These are phyloP conservation scores for Didymella lethalis DNA, from an alignment of 2,329 filamentous ascomycete species.

Conservation along the genomic window DNA sequence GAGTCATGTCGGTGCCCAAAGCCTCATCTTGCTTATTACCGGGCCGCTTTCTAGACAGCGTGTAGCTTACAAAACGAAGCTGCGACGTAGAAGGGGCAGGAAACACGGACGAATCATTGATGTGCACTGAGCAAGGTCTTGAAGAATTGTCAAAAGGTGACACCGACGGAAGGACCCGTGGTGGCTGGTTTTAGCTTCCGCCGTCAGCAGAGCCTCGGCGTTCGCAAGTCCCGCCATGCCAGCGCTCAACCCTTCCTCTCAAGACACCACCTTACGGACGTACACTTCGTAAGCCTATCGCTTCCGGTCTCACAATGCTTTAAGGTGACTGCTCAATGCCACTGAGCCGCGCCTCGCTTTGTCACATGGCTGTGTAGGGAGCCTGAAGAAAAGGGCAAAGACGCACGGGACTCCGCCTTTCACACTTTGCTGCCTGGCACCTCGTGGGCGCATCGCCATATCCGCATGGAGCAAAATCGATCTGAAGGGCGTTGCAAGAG, in stretches of 20 bases:
- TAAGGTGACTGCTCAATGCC: neutral
- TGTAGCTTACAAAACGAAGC: neutral
- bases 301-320: neutral
- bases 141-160: no score
- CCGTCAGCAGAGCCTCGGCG: slow-evolving; percentile 1
- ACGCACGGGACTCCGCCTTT: slow-evolving; percentile 10
- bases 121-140: neutral
- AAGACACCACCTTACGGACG: neutral
- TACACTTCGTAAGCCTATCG: neutral
- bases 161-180: neutral
- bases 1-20: slow-evolving; percentile 5
- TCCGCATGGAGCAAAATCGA: no score
- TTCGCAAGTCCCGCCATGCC: neutral
- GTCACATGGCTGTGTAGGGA: neutral
- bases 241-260: neutral
- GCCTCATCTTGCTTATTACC: neutral
- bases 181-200: neutral
- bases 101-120: neutral
- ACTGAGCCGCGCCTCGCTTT: neutral
- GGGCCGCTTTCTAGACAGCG: neutral
- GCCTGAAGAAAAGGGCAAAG: slow-evolving; percentile 3
- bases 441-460: neutral
- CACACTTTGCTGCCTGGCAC: neutral
- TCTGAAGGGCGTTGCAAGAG: slow-evolving; percentile 1
- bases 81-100: neutral